Percentiles rank a stretch among this genome's conserved stretches.
phyloP scores from a whole-genome alignment of 1,139 yeast species.

The Pichia inconspicua region DNA sequence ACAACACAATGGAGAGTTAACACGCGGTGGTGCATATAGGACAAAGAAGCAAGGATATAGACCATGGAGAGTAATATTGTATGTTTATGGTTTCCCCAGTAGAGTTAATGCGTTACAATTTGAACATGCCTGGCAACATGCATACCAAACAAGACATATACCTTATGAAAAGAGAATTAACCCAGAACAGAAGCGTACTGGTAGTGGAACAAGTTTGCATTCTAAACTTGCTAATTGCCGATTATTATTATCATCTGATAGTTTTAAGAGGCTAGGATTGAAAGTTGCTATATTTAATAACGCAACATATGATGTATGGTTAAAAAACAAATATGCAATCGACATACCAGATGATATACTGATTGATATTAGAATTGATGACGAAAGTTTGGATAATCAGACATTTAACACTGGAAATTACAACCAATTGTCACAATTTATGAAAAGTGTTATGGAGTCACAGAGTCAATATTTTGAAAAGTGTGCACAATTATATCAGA shows the following conservation, averaged over 20 bases:
- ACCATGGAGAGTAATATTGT: slow-evolving; percentile 65
- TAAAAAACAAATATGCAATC: slow-evolving; percentile 17
- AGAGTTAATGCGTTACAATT: slow-evolving; percentile 63
- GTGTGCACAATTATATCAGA: slow-evolving; percentile 3
- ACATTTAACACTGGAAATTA: slow-evolving; percentile 25
- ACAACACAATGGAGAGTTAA: slow-evolving; percentile 69
- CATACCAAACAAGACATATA: slow-evolving; percentile 55
- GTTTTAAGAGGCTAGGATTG: slow-evolving; percentile 36
- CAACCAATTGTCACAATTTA: slow-evolving; percentile 21
- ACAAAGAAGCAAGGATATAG: slow-evolving; percentile 49
- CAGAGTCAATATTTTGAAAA: slow-evolving; percentile 16
- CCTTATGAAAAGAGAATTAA: slow-evolving; percentile 27
- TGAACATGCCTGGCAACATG: slow-evolving; percentile 75
- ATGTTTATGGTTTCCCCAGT: slow-evolving; percentile 69
- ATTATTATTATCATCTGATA: slow-evolving; percentile 35
- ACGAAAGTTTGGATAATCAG: slow-evolving; percentile 3
- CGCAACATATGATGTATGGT: slow-evolving; percentile 9
- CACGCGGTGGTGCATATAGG: slow-evolving; percentile 57
- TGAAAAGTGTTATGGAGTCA: slow-evolving; percentile 5
- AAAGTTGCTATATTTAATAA: slow-evolving; percentile 23
- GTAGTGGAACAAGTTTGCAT: slow-evolving; percentile 35
- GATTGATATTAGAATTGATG: slow-evolving; percentile 9
- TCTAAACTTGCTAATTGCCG: slow-evolving; percentile 46
- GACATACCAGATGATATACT: slow-evolving; percentile 17
- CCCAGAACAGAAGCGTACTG: slow-evolving; percentile 23